A percentile compares a stretch with the other conserved stretches of the same genome.
These are phyloP conservation scores for Athelia sp. DNA, from an alignment of 1,284 basidiomycete genomes.

Conservation along the genomic window DNA sequence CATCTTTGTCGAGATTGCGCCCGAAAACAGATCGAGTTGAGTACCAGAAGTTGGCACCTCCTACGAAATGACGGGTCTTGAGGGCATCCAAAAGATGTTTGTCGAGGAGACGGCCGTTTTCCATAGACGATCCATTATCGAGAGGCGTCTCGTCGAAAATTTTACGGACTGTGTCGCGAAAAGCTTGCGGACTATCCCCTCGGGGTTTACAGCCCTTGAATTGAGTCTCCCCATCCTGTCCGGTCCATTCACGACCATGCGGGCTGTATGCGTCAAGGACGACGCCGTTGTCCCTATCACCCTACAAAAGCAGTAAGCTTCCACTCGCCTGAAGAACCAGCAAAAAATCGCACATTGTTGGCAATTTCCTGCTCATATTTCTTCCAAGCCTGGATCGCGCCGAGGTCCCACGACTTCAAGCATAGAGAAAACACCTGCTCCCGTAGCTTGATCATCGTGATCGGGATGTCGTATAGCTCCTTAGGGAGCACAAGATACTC, in stretches of 20 bases:
- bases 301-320: background rate
- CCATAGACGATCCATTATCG: background rate
- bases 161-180: too few species aligned
- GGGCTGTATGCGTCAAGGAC: background rate
- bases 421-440: background rate
- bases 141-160: background rate
- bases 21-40: background rate
- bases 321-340: background rate
- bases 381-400: background rate
- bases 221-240: too few species aligned
- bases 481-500: background rate
- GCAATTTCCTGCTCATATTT: background rate
- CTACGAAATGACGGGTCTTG: background rate
- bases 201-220: background rate
- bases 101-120: background rate
- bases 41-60: background rate
- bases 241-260: background rate
- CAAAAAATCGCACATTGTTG: background rate
- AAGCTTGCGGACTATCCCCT: too few species aligned
- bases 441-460: background rate
- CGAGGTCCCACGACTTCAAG: background rate
- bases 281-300: too few species aligned
- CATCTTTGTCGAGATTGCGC: background rate
- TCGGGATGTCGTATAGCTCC: background rate
- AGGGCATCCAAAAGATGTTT: background rate